A percentile compares a stretch with the other conserved stretches of the same genome.
These are phyloP conservation scores for Tilletia caries DNA, from an alignment of 1,284 basidiomycete genomes.

Conservation along the genomic window DNA sequence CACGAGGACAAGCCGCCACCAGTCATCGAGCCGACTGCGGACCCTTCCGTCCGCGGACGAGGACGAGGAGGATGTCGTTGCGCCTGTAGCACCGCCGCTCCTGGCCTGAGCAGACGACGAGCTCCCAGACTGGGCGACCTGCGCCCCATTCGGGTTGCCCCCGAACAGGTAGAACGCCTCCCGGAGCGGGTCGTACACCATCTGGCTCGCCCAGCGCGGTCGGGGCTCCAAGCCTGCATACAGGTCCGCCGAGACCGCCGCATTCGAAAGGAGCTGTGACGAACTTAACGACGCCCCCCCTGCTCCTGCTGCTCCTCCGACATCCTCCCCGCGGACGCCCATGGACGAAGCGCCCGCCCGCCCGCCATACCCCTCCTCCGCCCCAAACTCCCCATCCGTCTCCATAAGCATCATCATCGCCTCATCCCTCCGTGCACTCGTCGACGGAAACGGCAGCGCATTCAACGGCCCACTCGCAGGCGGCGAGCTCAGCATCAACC, in stretches of 20 bases:
- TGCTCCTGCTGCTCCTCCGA: no score
- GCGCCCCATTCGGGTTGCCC: slow-evolving; percentile 45
- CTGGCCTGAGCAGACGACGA: neutral
- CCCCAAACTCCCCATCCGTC: neutral
- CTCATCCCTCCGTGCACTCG: neutral
- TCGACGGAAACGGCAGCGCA: slow-evolving; percentile 2
- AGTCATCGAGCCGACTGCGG: slow-evolving; percentile 44
- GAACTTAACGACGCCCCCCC: no score
- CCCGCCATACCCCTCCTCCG: neutral
- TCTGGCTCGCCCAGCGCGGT: slow-evolving; percentile 45
- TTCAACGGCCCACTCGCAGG: neutral
- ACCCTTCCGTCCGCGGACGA: neutral
- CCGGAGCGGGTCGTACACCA: slow-evolving; percentile 50
- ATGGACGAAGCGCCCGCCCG: neutral
- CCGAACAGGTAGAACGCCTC: slow-evolving; percentile 53
- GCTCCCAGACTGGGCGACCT: neutral
- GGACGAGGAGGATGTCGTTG: neutral
- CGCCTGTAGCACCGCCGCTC: neutral
- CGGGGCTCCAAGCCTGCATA: slow-evolving; percentile 27
- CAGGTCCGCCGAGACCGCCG: neutral
- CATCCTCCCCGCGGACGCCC: no score
- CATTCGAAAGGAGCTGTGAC: neutral
- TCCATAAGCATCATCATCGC: slow-evolving; percentile 14
- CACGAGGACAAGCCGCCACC: slow-evolving; percentile 49
- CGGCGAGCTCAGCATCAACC: slow-evolving; percentile 8